Conservation (phyloP, 208 protist genomes). For the Crithidia brevicula region DNA sequence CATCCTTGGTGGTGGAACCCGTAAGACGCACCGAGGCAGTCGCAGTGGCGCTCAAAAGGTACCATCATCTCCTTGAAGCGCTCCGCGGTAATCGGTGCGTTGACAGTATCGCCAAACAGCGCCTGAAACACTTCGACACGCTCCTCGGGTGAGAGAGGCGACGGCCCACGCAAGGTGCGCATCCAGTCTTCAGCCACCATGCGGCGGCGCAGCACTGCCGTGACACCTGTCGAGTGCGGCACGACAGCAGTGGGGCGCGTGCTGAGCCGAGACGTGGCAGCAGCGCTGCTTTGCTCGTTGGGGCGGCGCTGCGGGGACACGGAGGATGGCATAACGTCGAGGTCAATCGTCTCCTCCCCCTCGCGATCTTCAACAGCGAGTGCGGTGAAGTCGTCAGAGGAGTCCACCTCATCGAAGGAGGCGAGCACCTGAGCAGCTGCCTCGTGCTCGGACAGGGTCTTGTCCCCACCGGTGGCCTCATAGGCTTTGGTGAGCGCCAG, state of each 20-base stretch:
- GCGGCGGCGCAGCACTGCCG: constrained; percentile 28
- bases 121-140: constrained; percentile 20
- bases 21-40: constrained; percentile 41
- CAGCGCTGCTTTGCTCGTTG: neutral
- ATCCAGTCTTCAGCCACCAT: constrained; percentile 25
- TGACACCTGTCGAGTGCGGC: constrained; percentile 3
- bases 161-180: constrained; percentile 13
- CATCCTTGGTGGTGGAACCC: constrained; percentile 34
- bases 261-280: no score
- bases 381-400: constrained; percentile 10
- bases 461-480: neutral
- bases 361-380: neutral
- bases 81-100: constrained; percentile 28
- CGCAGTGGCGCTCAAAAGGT: constrained; percentile 31
- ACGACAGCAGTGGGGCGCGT: neutral
- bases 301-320: neutral
- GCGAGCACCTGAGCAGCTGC: constrained; percentile 2
- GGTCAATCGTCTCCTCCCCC: constrained; percentile 13
- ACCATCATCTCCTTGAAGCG: constrained; percentile 34
- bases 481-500: constrained; percentile 10
- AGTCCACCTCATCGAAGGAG: neutral
- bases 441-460: neutral
- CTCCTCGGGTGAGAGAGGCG: constrained; percentile 25
- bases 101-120: constrained; percentile 20
- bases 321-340: constrained; percentile 9